A percentile compares a stretch with the other conserved stretches of the same genome.
Conservation (phyloP, 345 rosid species). For the Geranium rotundifolium region DNA sequence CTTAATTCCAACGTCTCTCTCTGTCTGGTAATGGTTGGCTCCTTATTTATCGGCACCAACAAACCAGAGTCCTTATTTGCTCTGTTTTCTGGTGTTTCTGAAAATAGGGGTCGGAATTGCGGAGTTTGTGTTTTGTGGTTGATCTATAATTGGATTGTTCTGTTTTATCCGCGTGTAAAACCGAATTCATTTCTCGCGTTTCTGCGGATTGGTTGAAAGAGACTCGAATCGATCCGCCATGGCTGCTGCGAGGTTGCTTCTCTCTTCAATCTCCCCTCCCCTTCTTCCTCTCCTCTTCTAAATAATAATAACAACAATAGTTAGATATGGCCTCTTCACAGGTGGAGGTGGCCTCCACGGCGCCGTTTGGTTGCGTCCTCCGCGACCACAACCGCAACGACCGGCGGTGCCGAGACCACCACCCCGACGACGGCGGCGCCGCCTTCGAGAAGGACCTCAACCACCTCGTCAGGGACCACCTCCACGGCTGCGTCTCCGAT, state of each 20-base stretch:
- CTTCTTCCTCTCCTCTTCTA: too few relatives aligned
- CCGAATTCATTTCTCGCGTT: too few relatives aligned
- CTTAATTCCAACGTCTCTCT: not conserved
- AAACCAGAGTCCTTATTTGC: too few relatives aligned
- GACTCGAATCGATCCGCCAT: too few relatives aligned
- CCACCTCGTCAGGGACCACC: conserved; percentile 50
- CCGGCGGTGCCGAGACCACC: conserved; percentile 34
- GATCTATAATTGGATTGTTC: not conserved
- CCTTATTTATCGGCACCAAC: not conserved
- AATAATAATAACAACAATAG: too few relatives aligned
- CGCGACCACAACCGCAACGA: conserved; percentile 38
- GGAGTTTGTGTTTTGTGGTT: not conserved
- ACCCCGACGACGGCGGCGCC: conserved; percentile 26
- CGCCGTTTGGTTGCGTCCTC: conserved; percentile 48
- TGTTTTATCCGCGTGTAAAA: not conserved
- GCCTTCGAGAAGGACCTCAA: conserved; percentile 53
- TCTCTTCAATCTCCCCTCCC: too few relatives aligned
- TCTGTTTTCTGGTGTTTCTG: not conserved
- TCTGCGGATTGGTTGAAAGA: too few relatives aligned
- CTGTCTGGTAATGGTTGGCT: not conserved
- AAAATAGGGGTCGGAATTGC: not conserved
- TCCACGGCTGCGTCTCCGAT: conserved; percentile 23
- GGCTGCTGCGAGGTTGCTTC: too few relatives aligned
- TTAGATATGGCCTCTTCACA: conserved; percentile 83
- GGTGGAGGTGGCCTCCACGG: conserved; percentile 47